phyloP scores from a whole-genome alignment of 1,284 basidiomycete species.

The Moniliophthora roreri region DNA sequence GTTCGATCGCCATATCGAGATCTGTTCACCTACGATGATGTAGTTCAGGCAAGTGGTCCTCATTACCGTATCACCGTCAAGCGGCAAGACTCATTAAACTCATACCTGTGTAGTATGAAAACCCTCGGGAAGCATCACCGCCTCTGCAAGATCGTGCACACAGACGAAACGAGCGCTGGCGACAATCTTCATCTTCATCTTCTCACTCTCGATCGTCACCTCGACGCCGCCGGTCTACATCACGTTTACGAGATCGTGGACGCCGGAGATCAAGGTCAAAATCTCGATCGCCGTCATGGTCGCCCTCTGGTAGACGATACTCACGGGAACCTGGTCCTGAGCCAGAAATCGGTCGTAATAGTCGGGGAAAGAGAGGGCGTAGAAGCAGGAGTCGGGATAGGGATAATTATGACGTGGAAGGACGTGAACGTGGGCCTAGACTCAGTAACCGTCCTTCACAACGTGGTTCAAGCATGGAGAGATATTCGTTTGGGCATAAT shows the following conservation, averaged over 20 bases:
- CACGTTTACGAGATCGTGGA: not conserved
- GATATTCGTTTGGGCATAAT: not conserved
- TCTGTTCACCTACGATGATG: conserved; percentile 74
- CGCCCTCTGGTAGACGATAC: conserved; percentile 15
- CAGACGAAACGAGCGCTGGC: conserved; percentile 41
- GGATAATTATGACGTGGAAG: no score
- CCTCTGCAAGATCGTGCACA: no score
- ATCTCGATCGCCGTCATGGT: conserved; percentile 20
- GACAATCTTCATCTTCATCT: conserved; percentile 26
- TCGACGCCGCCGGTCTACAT: not conserved
- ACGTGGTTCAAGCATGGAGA: not conserved
- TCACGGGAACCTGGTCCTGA: conserved; percentile 1
- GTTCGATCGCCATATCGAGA: conserved; percentile 83
- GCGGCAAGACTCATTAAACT: conserved; percentile 1
- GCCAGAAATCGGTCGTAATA: not conserved
- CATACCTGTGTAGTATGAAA: conserved; percentile 50
- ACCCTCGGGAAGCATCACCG: conserved; percentile 33
- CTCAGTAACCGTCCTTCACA: not conserved
- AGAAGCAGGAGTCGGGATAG: not conserved
- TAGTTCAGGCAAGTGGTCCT: conserved; percentile 65
- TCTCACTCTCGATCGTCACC: conserved; percentile 14
- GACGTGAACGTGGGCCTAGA: not conserved
- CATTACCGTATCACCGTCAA: not conserved
- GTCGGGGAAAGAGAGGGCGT: not conserved
- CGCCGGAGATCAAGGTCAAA: conserved; percentile 14